Evolutionary conservation across 352 stramenopile species (phyloP), one percentile per base, ranked within the genome.

Genomic region (Pythium utonaiense): DNA sequence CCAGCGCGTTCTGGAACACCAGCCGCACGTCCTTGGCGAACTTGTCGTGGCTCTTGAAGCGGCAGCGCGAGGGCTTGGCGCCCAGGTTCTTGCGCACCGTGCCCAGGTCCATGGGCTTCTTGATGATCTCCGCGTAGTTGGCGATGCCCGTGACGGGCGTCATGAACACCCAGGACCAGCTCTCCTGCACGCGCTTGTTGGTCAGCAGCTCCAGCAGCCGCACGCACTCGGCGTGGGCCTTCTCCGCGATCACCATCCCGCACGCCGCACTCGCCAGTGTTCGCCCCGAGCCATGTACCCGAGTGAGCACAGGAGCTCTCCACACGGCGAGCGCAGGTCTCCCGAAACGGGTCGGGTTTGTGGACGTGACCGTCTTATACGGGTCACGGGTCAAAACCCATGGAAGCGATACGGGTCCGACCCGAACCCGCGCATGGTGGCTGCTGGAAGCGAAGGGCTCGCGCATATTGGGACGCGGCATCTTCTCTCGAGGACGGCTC

Each of bases 131-230:
- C 14, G 85, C 71, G 68, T 93, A 93, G 44, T 78, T 80, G 1
- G 81, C 69, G 54, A 92, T 86, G 44, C 57, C 66, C 17, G 67
- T 62, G 59, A 92, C 83, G 24, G 82, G 83, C 57, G 67, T 74
- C 82, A 94, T 91, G 64, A 94, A 94, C 25, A 91, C 80, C 83
- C 83, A 93, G 2, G 83, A 93, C 83, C 83, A 93, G 70, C 76
- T 93, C 65, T 93, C 80, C 69, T 93, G 83, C 40, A 93, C 80
- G 44, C 80, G 79, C 60, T 84, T 77, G 61, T 93, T 93, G 22
- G 73, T 90, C 57, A 93, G 73, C 57, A 91, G 66, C 38, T 91
- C 79, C 57, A 93, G 74, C 47, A 93, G 71, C 68, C 81, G 80
- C 79, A 89, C 70, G 64, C 80, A 93, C 74, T 93, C 81, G 61